phyloP scores from a whole-genome alignment of 768 basidiomycete species.

The Boletus pseudopeckii region DNA sequence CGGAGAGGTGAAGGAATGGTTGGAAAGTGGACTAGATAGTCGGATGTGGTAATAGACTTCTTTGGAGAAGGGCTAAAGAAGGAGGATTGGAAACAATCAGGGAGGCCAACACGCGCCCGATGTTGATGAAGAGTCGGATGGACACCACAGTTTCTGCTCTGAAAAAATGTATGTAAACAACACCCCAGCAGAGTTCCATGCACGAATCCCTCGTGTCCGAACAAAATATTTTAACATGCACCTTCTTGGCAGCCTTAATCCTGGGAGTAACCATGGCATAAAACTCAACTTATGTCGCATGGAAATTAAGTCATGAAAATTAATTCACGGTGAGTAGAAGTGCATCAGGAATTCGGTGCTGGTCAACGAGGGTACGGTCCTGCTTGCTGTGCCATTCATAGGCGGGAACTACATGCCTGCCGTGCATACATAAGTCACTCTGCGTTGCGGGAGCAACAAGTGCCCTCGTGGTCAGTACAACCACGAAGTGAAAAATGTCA shows the following conservation, averaged over 20 bases:
- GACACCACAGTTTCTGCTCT: conserved; percentile 6
- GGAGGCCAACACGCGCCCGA: conserved; percentile 8
- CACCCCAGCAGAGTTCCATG: not conserved
- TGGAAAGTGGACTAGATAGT: not conserved
- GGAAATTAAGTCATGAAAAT: conserved; percentile 19
- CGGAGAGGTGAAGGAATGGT: not conserved
- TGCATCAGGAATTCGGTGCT: conserved; percentile 3
- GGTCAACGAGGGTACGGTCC: conserved; percentile 17
- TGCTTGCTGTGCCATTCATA: conserved; percentile 21
- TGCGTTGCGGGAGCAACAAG: conserved; percentile 10
- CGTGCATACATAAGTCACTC: conserved; percentile 25
- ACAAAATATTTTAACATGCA: conserved; percentile 5
- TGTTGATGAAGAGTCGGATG: not conserved
- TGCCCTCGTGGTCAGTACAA: conserved; percentile 26
- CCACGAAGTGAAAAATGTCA: conserved; percentile 25
- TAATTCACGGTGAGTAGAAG: conserved; percentile 12
- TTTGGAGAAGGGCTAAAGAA: conserved; percentile 2
- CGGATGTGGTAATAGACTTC: conserved; percentile 8
- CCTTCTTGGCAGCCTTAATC: not conserved
- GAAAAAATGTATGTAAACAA: conserved; percentile 9
- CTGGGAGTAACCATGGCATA: not conserved
- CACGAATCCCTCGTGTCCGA: conserved; percentile 1
- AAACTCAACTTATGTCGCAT: conserved; percentile 1
- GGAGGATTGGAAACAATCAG: conserved; percentile 8
- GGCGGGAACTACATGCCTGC: conserved; percentile 4